These are phyloP conservation scores for Saxophila tyrrhenica DNA, from an alignment of 495 filamentous ascomycete genomes.

Conservation along the genomic window DNA sequence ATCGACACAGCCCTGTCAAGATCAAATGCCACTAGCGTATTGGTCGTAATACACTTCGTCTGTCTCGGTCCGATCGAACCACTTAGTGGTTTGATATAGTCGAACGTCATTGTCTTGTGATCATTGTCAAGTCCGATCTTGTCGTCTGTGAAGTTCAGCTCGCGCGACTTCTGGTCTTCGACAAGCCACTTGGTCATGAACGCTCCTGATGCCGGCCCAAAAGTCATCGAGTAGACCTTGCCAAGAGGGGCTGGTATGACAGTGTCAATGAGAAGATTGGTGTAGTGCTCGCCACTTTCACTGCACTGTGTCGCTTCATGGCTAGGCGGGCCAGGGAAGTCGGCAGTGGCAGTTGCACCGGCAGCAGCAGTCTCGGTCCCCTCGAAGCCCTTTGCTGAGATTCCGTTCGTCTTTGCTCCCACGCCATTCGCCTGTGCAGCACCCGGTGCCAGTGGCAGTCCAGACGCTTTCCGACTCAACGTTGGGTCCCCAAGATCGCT, in stretches of 20 bases:
- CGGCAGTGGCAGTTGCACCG: slow-evolving; percentile 40
- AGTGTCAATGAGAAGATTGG: slow-evolving; percentile 76
- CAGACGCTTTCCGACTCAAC: slow-evolving; percentile 56
- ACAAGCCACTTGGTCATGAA: slow-evolving; percentile 80
- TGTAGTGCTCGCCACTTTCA: slow-evolving; percentile 66
- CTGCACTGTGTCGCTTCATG: slow-evolving; percentile 77
- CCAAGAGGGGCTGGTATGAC: slow-evolving; percentile 78
- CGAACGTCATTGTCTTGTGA: slow-evolving; percentile 60
- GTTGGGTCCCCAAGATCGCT: slow-evolving; percentile 45
- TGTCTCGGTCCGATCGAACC: slow-evolving; percentile 82
- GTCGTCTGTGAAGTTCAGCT: slow-evolving; percentile 71
- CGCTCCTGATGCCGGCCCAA: slow-evolving; percentile 62
- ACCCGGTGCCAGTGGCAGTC: slow-evolving; percentile 23
- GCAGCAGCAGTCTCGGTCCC: slow-evolving; percentile 44
- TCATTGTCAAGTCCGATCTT: slow-evolving; percentile 64
- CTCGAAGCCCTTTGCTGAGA: slow-evolving; percentile 35
- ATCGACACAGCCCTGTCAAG: slow-evolving; percentile 75
- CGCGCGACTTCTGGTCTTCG: slow-evolving; percentile 77
- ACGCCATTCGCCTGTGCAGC: slow-evolving; percentile 19
- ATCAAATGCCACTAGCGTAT: slow-evolving; percentile 70
- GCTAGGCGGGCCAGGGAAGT: slow-evolving; percentile 79
- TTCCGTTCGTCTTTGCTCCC: slow-evolving; percentile 33
- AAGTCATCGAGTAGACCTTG: slow-evolving; percentile 79
- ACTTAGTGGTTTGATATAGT: slow-evolving; percentile 84
- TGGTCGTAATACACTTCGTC: slow-evolving; percentile 86